phyloP scores from a whole-genome alignment of 208 protist genomes.

The Leishmania major region DNA sequence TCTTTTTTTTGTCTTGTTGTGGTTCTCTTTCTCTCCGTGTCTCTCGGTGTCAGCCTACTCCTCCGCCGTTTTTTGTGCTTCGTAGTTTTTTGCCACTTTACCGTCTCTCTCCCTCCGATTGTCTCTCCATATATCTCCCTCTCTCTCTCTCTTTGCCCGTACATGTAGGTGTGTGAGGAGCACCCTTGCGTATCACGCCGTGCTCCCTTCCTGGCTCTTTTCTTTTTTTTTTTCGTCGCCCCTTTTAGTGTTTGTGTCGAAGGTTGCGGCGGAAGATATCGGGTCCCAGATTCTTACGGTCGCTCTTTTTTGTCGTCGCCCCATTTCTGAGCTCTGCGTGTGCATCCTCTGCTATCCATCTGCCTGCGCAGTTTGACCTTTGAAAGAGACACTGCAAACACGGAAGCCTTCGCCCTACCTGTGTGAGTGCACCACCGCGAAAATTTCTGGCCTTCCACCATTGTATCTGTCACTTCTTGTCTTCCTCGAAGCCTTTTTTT shows the following conservation, averaged over 20 bases:
- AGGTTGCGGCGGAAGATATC: conserved; percentile 28
- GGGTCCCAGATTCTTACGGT: not conserved
- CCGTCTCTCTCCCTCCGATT: conserved; percentile 7
- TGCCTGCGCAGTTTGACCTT: not conserved
- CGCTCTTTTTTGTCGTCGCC: not conserved
- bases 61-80: conserved; percentile 7
- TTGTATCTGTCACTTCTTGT: not conserved
- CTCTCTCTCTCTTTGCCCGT: not conserved
- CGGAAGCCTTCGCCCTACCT: not conserved
- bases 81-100: not conserved
- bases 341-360: not conserved
- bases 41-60: conserved; percentile 2
- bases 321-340: not conserved
- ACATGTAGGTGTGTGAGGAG: conserved; percentile 4
- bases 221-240: not conserved
- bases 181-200: not conserved
- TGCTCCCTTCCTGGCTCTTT: conserved; percentile 14
- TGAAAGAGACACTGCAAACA: not conserved
- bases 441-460: not conserved
- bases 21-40: not conserved
- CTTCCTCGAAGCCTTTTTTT: not conserved
- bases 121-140: not conserved
- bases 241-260: conserved; percentile 34
- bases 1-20: not conserved
- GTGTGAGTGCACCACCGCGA: not conserved